Base-by-base conservation (phyloP, 2,329 filamentous ascomycete species). In the Colletotrichum destructivum region DNA sequence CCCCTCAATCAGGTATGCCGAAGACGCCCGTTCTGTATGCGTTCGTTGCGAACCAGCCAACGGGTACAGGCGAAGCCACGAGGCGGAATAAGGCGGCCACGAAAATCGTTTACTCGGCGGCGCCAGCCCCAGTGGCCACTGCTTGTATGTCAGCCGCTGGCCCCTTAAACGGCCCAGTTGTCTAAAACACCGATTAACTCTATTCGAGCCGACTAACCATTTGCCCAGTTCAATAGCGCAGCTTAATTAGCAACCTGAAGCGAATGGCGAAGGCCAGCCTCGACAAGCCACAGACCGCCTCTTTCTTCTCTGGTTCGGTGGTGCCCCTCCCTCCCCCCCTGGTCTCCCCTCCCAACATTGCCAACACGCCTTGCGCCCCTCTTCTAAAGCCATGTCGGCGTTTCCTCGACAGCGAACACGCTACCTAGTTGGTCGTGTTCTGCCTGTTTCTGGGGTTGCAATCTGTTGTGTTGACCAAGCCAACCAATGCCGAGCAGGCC, bases 221-320 rank as follows among this genome's bases (percentile, higher is more conserved):
- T 38, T 15, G 23, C 40, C 23, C 16, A 13, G 15, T 49, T 66
- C 70, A 62, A 72, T 72, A 72, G 66, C 55, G 70, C 61, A 42
- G 40, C 54, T 38, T 35, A 42, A 13, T 16, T 38, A 35, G 18
- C 44, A 71, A 31, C 18, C 16, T 46, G 42, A 23, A 49, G 46
- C 46, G 35, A 70, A 56, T 40, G 35, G 38, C 18, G 13, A n/a
- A 15, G 40, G 31, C 21, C 47, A 38, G 31, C 61, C 54, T 54
- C 49, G 18, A 35, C 23, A 40, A 60, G 55, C 42, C 49, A 42
- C 42, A 71, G 46, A 61, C 55, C 62, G 49, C 49, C 66, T 38
- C 7, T 49, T 46, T 13, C 49, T 51, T 56, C 63, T 6, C 2
- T n/a, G 23, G 35, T 38, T 38, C 8, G 35, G 35, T 38, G 35